Conservation (phyloP, 202 grass and related monocot species). For the Hordeum pubiflorum region DNA sequence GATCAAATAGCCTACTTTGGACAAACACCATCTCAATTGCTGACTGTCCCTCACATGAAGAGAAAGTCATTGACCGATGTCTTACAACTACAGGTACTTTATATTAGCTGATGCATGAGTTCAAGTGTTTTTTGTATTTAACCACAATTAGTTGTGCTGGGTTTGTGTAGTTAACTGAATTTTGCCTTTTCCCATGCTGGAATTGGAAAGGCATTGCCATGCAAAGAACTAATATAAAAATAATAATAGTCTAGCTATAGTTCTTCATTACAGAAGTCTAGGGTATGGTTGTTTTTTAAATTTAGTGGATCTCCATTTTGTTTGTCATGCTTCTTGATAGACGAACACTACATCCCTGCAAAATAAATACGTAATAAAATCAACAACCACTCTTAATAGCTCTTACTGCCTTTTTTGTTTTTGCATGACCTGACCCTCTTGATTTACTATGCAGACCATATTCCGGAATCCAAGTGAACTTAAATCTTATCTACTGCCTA, state of each 20-base stretch:
- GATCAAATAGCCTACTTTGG: conserved; percentile 99
- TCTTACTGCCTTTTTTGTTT: conserved; percentile 6
- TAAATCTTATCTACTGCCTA: conserved; percentile 70
- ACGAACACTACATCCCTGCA: neutral
- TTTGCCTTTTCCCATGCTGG: conserved; percentile 7
- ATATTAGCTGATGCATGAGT: conserved; percentile 11
- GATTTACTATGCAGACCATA: conserved; percentile 74
- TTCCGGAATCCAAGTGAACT: conserved; percentile 89
- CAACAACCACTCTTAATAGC: neutral
- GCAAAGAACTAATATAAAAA: conserved; percentile 1
- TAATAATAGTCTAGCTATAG: neutral
- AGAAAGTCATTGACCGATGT: conserved; percentile 73
- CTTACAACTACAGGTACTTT: conserved; percentile 78
- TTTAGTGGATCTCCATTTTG: conserved; percentile 21
- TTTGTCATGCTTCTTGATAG: conserved; percentile 22
- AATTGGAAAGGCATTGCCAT: neutral
- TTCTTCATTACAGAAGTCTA: conserved; percentile 7
- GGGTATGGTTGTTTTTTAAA: conserved; percentile 15
- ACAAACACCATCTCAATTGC: conserved; percentile 92
- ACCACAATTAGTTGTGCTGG: conserved; percentile 14
- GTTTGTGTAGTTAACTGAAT: conserved; percentile 6
- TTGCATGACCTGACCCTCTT: conserved; percentile 7
- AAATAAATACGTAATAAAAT: neutral
- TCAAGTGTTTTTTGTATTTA: conserved; percentile 1
- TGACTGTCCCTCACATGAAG: conserved; percentile 68